Conservation (phyloP, 1,284 basidiomycete genomes). For the Malassezia sympodialis region DNA sequence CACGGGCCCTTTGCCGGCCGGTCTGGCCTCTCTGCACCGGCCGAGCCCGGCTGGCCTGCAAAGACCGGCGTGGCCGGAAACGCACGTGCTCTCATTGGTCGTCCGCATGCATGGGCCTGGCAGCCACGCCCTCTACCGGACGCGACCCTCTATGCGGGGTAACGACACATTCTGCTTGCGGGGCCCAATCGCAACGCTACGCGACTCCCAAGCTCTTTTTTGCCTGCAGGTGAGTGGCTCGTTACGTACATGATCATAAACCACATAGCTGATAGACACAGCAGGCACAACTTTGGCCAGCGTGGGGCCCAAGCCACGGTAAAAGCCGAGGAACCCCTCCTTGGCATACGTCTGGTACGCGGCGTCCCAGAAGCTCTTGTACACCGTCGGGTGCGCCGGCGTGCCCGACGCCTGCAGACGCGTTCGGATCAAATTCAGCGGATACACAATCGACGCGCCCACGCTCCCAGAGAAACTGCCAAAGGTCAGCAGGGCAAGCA, state of each 20-base stretch:
- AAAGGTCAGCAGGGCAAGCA: slow-evolving; percentile 48
- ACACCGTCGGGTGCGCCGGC: slow-evolving; percentile 50
- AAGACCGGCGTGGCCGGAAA: background rate
- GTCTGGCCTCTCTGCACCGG: background rate
- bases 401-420: slow-evolving; percentile 83
- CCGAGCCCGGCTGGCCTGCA: background rate
- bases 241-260: slow-evolving; percentile 34
- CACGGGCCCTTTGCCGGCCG: background rate
- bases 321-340: slow-evolving; percentile 90
- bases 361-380: slow-evolving; percentile 80
- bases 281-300: slow-evolving; percentile 60
- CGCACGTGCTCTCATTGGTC: background rate
- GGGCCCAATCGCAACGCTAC: background rate
- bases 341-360: slow-evolving; percentile 65
- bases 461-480: slow-evolving; percentile 49
- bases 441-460: slow-evolving; percentile 50
- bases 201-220: slow-evolving; percentile 7
- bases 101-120: background rate
- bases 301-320: slow-evolving; percentile 80
- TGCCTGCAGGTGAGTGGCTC: background rate
- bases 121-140: background rate
- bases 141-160: background rate
- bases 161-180: background rate
- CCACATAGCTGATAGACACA: slow-evolving; percentile 45
- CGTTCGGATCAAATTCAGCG: slow-evolving; percentile 65